phyloP scores from a whole-genome alignment of 345 rosid species.

The Citrus hindsii region DNA sequence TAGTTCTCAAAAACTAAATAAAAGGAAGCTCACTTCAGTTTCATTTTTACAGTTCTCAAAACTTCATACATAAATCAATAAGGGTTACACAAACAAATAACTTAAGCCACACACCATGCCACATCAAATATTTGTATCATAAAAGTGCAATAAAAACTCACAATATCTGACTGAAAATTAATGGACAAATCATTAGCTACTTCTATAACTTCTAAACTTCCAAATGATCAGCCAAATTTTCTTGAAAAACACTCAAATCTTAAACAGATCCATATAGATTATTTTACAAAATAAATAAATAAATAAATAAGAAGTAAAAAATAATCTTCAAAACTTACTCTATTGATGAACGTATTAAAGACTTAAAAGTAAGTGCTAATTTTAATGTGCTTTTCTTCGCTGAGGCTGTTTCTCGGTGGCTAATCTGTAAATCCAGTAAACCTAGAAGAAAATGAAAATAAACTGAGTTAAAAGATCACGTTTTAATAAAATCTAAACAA shows the following conservation, averaged over 20 bases:
- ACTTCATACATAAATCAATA: neutral
- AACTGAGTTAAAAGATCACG: neutral
- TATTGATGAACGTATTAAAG: neutral
- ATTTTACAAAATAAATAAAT: neutral
- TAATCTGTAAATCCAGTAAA: constrained; percentile 80
- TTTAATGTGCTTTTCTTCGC: constrained; percentile 68
- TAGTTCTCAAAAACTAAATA: neutral
- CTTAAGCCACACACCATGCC: neutral
- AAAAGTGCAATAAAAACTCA: neutral
- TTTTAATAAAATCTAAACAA: neutral
- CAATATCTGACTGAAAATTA: neutral
- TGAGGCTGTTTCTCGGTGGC: constrained; percentile 69
- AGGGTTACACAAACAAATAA: neutral
- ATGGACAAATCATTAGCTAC: neutral
- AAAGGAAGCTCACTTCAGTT: neutral
- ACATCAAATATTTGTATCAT: neutral
- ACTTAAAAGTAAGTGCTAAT: neutral
- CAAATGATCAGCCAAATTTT: neutral
- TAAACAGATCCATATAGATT: neutral
- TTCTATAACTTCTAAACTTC: neutral
- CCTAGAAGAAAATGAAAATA: constrained; percentile 29
- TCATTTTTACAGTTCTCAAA: neutral
- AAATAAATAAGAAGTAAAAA: neutral
- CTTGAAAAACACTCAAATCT: neutral
- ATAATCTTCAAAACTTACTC: constrained; percentile 5